A percentile compares a stretch with the other conserved stretches of the same genome.
Evolutionary conservation across 2,329 filamentous ascomycete species (phyloP).

Genomic region (Epichloe amarillans): DNA sequence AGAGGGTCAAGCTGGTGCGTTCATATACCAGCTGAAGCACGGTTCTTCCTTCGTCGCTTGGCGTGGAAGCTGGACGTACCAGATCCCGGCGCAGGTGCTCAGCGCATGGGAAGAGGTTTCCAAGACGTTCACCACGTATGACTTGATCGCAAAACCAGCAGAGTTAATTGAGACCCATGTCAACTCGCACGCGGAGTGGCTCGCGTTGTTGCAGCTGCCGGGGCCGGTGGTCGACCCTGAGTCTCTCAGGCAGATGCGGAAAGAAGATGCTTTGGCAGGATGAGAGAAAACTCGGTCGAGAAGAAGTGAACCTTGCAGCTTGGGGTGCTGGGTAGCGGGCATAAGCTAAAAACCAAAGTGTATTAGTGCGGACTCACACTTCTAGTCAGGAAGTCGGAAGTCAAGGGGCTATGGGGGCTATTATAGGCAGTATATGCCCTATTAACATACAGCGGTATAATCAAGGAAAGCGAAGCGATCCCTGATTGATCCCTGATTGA

Average conservation of each 20-base stretch:
- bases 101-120: background rate
- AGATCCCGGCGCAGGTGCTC: background rate
- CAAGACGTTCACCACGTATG: background rate
- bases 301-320: no score
- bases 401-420: no score
- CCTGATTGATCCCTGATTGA: no score
- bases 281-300: background rate
- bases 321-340: no score
- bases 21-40: background rate
- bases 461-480: no score
- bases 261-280: background rate
- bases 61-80: background rate
- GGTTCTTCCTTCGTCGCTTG: background rate
- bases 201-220: background rate
- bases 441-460: no score
- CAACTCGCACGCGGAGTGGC: background rate
- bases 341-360: no score
- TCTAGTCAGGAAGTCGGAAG: no score
- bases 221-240: background rate
- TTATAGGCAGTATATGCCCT: no score
- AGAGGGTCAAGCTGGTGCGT: background rate
- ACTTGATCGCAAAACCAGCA: background rate
- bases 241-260: background rate
- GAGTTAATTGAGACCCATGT: background rate
- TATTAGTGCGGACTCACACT: no score